Percentiles rank a stretch among this genome's conserved stretches.
These are phyloP conservation scores for Larix kaempferi DNA, from an alignment of 75 land plant species.

Conservation along the genomic window DNA sequence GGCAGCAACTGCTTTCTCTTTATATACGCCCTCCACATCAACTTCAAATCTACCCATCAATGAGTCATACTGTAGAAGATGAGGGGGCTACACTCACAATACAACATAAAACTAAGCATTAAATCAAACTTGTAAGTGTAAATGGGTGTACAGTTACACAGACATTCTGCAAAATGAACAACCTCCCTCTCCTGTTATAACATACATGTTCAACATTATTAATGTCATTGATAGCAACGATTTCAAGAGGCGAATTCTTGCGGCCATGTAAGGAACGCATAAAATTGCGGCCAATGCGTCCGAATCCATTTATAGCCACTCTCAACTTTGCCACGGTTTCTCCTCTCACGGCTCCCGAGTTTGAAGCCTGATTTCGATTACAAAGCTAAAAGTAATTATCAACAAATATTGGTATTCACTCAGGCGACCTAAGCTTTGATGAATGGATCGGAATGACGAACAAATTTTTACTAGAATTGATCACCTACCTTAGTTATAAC, in stretches of 20 bases:
- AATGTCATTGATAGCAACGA: slow-evolving; percentile 75
- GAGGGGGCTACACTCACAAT: neutral
- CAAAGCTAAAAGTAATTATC: too few relatives aligned
- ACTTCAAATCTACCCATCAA: too few relatives aligned
- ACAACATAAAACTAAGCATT: neutral
- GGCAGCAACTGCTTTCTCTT: too few relatives aligned
- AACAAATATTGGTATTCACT: neutral
- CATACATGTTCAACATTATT: slow-evolving; percentile 76
- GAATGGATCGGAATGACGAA: too few relatives aligned
- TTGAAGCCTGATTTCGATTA: slow-evolving; percentile 23
- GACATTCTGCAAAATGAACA: neutral
- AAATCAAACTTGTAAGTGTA: too few relatives aligned
- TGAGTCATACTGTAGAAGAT: too few relatives aligned
- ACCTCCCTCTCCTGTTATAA: neutral
- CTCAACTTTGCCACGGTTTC: slow-evolving; percentile 82
- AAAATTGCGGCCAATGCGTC: slow-evolving; percentile 91
- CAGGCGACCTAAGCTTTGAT: neutral
- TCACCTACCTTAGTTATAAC: too few relatives aligned
- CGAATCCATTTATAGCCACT: slow-evolving; percentile 91
- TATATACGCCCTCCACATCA: too few relatives aligned
- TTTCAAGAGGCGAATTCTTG: slow-evolving; percentile 80
- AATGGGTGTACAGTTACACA: neutral
- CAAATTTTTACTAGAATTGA: too few relatives aligned
- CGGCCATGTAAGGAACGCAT: slow-evolving; percentile 92
- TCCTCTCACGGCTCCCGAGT: slow-evolving; percentile 35